A percentile compares a stretch with the other conserved stretches of the same genome.
phyloP scores from a whole-genome alignment of 2,329 filamentous ascomycete species.

The Arthrobotrys sinensis region DNA sequence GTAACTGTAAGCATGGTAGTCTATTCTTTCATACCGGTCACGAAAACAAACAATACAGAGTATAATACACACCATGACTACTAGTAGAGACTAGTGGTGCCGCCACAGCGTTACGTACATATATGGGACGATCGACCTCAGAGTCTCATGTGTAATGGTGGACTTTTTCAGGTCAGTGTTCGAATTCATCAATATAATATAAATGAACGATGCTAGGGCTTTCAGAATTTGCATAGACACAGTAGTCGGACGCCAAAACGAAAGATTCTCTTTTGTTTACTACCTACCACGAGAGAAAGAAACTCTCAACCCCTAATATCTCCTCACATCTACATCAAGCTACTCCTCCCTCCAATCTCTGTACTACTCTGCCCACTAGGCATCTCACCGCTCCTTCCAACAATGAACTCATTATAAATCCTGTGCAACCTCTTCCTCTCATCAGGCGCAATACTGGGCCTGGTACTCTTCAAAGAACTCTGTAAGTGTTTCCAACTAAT shows the following conservation, averaged over 20 bases:
- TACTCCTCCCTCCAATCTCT: conserved; percentile 92
- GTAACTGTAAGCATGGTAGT: too few species aligned
- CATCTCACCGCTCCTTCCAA: conserved; percentile 94
- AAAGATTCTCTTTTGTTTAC: conserved; percentile 4
- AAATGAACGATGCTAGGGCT: conserved; percentile 8
- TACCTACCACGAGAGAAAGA: background rate
- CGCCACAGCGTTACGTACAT: too few species aligned
- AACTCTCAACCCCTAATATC: too few species aligned
- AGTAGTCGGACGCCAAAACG: background rate
- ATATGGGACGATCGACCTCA: too few species aligned
- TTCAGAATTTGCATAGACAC: background rate
- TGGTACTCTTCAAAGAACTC: conserved; percentile 81
- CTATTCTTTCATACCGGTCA: background rate
- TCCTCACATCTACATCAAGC: conserved; percentile 80
- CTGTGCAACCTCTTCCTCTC: conserved; percentile 81
- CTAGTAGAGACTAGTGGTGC: too few species aligned
- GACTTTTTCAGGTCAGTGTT: too few species aligned
- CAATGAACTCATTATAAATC: conserved; percentile 94
- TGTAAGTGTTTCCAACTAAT: conserved; percentile 88
- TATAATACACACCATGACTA: conserved; percentile 4
- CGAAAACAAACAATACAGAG: conserved; percentile 3
- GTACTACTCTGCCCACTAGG: conserved; percentile 90
- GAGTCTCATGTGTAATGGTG: too few species aligned
- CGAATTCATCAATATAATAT: background rate
- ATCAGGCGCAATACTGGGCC: conserved; percentile 84